Percentiles rank a stretch among this genome's conserved stretches.
These are phyloP conservation scores for Fagopyrum homotropicum DNA, from an alignment of 148 eudicot genomes.

Conservation along the genomic window DNA sequence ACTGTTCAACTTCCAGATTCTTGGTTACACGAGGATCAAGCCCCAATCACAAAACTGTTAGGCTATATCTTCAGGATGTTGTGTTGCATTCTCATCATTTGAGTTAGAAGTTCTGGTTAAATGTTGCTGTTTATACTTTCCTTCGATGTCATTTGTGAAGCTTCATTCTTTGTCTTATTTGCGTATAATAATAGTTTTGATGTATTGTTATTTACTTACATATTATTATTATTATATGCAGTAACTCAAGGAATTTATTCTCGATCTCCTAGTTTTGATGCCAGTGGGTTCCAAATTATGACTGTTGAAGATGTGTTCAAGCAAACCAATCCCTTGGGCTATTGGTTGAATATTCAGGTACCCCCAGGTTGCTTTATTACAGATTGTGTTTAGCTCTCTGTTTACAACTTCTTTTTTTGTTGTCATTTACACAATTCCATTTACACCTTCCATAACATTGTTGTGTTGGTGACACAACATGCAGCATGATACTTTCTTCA, in stretches of 20 bases:
- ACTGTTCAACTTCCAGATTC: background rate
- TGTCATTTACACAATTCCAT: background rate
- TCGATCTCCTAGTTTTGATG: constrained; percentile 40
- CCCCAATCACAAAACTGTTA: background rate
- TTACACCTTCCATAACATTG: background rate
- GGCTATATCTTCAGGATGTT: background rate
- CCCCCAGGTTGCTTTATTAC: background rate
- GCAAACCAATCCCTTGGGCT: constrained; percentile 35
- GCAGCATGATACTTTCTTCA: constrained; percentile 79
- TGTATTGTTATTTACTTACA: background rate
- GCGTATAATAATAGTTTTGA: background rate
- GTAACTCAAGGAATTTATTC: constrained; percentile 50
- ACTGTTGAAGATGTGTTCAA: constrained; percentile 42
- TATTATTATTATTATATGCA: constrained; percentile 20
- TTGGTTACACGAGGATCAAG: background rate
- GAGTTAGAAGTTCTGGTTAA: background rate
- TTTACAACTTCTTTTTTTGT: background rate
- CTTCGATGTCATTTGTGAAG: background rate
- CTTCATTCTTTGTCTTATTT: background rate
- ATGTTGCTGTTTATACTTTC: background rate
- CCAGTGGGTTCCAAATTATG: constrained; percentile 27
- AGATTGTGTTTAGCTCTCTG: background rate
- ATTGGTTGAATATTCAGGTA: constrained; percentile 89
- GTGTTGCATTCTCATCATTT: background rate
- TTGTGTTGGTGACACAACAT: constrained; percentile 13